Conservation (phyloP, 805 yeast species). For the Sungouiozyma ichnusensis region DNA sequence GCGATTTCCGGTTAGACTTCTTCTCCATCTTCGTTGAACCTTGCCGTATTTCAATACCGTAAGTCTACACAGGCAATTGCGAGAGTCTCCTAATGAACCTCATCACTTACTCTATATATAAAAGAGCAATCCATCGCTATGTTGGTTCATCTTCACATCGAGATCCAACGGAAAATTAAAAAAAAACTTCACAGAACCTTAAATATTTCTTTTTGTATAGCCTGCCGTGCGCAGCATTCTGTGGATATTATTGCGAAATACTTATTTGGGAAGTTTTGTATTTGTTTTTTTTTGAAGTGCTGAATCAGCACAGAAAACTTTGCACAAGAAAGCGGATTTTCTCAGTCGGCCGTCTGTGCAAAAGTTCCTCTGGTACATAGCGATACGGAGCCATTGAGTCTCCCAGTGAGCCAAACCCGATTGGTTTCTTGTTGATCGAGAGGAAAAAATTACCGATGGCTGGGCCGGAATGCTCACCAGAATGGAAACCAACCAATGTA, state of each 20-base stretch:
- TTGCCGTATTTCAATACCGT: no score
- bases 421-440: no score
- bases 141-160: neutral
- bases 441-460: no score
- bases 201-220: neutral
- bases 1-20: slow-evolving; percentile 3
- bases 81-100: no score
- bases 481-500: slow-evolving; percentile 90
- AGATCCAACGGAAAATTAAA: neutral
- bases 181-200: neutral
- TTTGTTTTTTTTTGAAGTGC: neutral
- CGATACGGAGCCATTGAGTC: no score
- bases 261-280: neutral
- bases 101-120: neutral
- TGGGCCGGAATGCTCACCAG: slow-evolving; percentile 29
- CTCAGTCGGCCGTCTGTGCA: neutral
- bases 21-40: neutral
- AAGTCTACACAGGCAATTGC: no score
- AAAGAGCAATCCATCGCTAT: neutral
- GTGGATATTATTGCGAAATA: neutral
- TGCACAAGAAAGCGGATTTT: neutral
- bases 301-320: neutral
- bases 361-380: no score
- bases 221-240: neutral
- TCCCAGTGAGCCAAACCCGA: no score